Evolutionary conservation across 1,284 basidiomycete species (phyloP), one percentile per base, ranked within the genome.

Genomic region (Pholiota adiposa): DNA sequence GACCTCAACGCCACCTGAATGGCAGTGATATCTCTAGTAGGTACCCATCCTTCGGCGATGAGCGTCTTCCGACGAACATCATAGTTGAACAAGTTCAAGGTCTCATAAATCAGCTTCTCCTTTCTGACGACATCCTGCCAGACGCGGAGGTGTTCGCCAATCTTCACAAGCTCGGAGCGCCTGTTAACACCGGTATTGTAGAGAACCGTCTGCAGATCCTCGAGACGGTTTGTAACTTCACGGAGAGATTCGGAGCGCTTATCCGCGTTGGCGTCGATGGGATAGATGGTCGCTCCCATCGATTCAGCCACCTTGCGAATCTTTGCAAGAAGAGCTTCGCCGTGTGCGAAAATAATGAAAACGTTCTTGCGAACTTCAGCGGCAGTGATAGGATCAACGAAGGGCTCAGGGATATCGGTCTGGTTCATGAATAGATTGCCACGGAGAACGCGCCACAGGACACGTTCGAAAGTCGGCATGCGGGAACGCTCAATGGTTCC

Each of bases 361-460:
- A 99, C 97, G 68, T 98, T 96, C 85, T 99, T 99, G 79, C 90
- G 87, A 7, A 91, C 92, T 76, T 96, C 92, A 38, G 80, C 82
- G 43, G 91, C 91, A 1, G 90, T 92, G 44, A 82, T 83, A 14
- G 95, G 89, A 71, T 98, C 93, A 60, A 96, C 83, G 71, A 99
- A 98, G 1, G 95, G 92, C 69, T 97, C 93, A 44, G 87, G 85
- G 69, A 99, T 99, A 77, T 99, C 96, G 51, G 89, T 93, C 77
- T 98, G 95, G 79, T 99, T 99, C 96, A 99, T 98, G 83, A 98
- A 99, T 31, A 99, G 82, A 75, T 99, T 99, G 57, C 97, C 97
- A 63, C 97, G 91, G 27, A 99, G 84, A 27, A 99, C 94, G 68
- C 97, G 93, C 97, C 97, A 99, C 58, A 99, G 86, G 21, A 99